Base-by-base conservation (phyloP, 805 yeast genomes). In the Kregervanrija pseudodelftensis region DNA sequence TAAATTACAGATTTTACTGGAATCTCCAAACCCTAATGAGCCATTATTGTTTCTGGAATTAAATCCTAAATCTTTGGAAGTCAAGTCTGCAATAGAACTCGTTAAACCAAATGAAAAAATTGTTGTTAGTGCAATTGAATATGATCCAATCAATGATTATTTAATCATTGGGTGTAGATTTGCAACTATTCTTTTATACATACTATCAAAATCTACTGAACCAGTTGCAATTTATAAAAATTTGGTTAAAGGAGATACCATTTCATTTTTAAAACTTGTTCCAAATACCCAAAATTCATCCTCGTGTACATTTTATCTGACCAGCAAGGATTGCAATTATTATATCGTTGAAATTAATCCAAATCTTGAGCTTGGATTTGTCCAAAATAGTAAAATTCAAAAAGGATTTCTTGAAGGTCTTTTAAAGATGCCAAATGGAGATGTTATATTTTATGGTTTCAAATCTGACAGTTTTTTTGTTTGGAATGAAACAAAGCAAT, bases 401-500 rank as follows among this genome's bases (percentile, higher is more conserved):
- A 77, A 79, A 49, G 96, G 96, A 0, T 84, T 83, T 48, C 64
- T 91, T 11, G 97, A 91, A 61, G 95, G 96, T 0, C 77, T 82
- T 0, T 70, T 67, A 45, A 58, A 72, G 22, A 60, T 65, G 22
- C 53, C 64, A 10, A 48, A 60, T 10, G 53, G 63, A 11, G 69
- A 72, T 10, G 79, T 82, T 34, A 61, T 85, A 2, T 62, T 85
- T 2, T 86, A 78, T 60, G 98, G 98, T 1, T 91, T 93, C 70
- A 79, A 80, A 53, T 86, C 93, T 2, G 82, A 82, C 41, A 66
- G 73, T 41, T 89, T 91, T 57, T 84, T 82, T 55, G 62, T 87
- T 16, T 88, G 88, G 81, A 87, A 90, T 60, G 95, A 87, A 56
- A 77, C 89, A 1, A 68, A 73, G 37, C 89, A 85, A 52, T 69